Base-by-base conservation (phyloP, 139 green algal species). In the Mesotaenium endlicherianum region DNA sequence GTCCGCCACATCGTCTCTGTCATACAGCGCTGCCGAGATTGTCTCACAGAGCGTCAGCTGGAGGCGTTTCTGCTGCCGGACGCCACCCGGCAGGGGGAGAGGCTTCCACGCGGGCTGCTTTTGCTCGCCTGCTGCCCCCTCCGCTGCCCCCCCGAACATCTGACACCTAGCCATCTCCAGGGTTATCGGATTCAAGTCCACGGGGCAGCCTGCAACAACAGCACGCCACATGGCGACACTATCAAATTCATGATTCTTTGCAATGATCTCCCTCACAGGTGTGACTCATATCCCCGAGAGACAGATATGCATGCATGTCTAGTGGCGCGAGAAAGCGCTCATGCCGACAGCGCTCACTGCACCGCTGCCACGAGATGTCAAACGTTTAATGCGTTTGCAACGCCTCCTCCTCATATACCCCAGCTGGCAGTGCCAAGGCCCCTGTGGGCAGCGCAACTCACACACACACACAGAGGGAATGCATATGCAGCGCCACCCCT, bases 71-170 rank as follows among this genome's bases (percentile, higher is more conserved):
- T 79, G 40, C 6, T 79, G 11, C 47, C 70, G 42, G 17, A n/a
- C n/a, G n/a, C 70, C 70, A 49, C 70, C 45, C 11, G 41, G 60
- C 5, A 79, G 20, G 5, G 41, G 11, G 39, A 49, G 45, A 31
- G 70, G 70, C 11, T 79, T 79, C 70, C 70, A 79, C 41, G 70
- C 70, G 5, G 70, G 70, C 45, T 79, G 70, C 47, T 79, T 79
- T 5, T 11, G 39, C 8, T 79, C 47, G 8, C 47, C 70, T 31
- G 70, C 5, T 11, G 41, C 8, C 38, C 6, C 41, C 8, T 79
- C 70, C 70, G 44, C 39, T 8, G 6, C 17, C n/a, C 20, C n/a
- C 39, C 6, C 45, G 44, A 74, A 60, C 8, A 67, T 31, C 6
- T 79, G 45, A 6, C 8, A 6, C 11, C 70, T 79, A 31, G 41